Evolutionary conservation across 83 land plant genomes (phyloP), one percentile per base, ranked within the genome.

Genomic region (Diphasiastrum complanatum): DNA sequence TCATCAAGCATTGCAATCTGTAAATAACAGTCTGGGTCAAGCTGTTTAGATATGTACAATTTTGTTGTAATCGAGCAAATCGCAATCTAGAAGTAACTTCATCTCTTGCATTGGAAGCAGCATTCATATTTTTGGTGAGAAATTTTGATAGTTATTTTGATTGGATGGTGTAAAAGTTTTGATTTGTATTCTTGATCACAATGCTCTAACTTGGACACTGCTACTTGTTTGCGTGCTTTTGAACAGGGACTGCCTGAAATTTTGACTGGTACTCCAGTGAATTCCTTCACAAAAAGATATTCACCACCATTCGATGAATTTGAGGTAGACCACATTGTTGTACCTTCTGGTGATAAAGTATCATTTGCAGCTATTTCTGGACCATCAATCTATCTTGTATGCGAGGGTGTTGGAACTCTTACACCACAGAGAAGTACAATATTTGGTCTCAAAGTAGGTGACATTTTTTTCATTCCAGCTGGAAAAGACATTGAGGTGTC

Each of bases 271-370:
- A 52, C 60, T 23, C 61, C 71, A 26, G 14, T 85, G 34, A 74
- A 73, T 52, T 45, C 63, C 31, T 83, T 71, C 61, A 78, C 76
- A 22, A 72, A 23, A 51, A 73, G 77, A 46, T 93, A 93, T 45
- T 38, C 72, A 16, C 98, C 98, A 20, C 98, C 98, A 25, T 88
- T 82, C 47, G 81, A 89, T 67, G 98, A 93, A 43, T 93, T 93
- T 75, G 98, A 93, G 74, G 91, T 93, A 46, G 96, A 93, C 60
- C 75, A 66, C 46, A 74, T 87, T 51, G n/a, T 43, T 18, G 68
- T 93, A 43, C 95, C 91, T 12, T 27, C 40, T 26, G 79, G 79
- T 5, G 64, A 69, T 20, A 64, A 82, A 14, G 22, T 80, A 6
- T 61, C 52, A 1, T 74, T 83, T 46, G 63, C 81, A 4, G 67